phyloP scores from a whole-genome alignment of 306 rosid genomes.

The Sindora glabra region DNA sequence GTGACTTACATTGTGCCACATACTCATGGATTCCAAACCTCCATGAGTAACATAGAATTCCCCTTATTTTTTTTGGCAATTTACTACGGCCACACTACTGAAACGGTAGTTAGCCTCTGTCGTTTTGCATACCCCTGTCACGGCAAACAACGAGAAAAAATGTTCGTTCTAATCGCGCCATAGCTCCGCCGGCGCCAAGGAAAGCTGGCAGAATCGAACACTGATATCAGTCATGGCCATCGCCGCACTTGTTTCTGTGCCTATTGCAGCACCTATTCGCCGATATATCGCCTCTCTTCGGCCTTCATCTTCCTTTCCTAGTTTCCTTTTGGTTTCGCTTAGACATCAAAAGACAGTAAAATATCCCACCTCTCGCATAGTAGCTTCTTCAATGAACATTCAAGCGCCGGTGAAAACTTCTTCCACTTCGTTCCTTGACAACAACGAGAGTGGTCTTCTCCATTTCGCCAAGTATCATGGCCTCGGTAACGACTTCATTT shows the following conservation, averaged over 20 bases:
- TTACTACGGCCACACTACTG: no score
- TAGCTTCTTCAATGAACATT: conserved; percentile 28
- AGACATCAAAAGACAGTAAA: background rate
- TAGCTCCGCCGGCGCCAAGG: no score
- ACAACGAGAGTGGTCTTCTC: conserved; percentile 30
- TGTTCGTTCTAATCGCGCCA: no score
- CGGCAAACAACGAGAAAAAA: no score
- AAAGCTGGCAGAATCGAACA: background rate
- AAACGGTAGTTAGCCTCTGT: no score
- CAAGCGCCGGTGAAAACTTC: conserved; percentile 28
- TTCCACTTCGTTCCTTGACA: conserved; percentile 29
- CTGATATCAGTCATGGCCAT: conserved; percentile 30
- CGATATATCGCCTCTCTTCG: conserved; percentile 20
- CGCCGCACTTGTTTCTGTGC: conserved; percentile 33
- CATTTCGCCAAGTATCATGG: conserved; percentile 60
- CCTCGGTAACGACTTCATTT: conserved; percentile 54
- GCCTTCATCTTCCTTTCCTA: background rate
- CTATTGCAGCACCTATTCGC: conserved; percentile 19
- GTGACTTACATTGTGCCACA: no score
- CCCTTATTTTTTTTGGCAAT: no score
- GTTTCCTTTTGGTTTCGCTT: conserved; percentile 14
- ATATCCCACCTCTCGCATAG: conserved; percentile 9
- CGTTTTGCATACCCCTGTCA: no score
- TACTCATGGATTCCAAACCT: no score
- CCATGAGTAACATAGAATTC: no score